A percentile compares a stretch with the other conserved stretches of the same genome.
These are phyloP conservation scores for Lodderomyces margitis DNA, from an alignment of 1,139 yeast species.

Conservation along the genomic window DNA sequence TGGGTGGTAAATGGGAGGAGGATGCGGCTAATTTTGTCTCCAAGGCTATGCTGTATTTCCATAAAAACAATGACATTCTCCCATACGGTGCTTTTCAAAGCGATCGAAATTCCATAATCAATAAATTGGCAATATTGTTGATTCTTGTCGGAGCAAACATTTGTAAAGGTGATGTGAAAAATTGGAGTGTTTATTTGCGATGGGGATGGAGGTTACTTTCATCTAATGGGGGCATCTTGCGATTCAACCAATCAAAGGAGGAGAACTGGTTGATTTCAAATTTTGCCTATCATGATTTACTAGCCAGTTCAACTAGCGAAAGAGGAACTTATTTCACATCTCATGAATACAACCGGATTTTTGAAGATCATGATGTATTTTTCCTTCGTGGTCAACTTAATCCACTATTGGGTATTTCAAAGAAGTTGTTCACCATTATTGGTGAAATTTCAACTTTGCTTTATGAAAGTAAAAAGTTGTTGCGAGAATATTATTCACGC, in stretches of 20 bases:
- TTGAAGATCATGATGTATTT: conserved; percentile 34
- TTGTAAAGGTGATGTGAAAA: conserved; percentile 70
- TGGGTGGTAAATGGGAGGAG: conserved; percentile 45
- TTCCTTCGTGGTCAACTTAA: conserved; percentile 46
- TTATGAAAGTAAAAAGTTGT: conserved; percentile 42
- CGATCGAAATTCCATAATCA: conserved; percentile 24
- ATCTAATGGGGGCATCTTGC: conserved; percentile 59
- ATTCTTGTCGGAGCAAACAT: conserved; percentile 72
- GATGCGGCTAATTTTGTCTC: conserved; percentile 48
- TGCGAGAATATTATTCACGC: conserved; percentile 19
- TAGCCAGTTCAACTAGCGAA: conserved; percentile 59
- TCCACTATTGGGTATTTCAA: conserved; percentile 72
- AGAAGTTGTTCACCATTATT: conserved; percentile 59
- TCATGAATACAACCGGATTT: conserved; percentile 54
- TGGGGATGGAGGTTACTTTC: conserved; percentile 61
- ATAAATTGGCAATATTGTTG: conserved; percentile 62
- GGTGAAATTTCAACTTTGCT: conserved; percentile 70
- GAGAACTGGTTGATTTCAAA: conserved; percentile 77
- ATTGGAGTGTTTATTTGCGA: conserved; percentile 62
- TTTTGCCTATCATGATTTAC: conserved; percentile 78
- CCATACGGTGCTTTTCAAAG: conserved; percentile 1
- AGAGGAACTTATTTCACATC: conserved; percentile 58
- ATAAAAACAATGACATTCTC: conserved; percentile 15
- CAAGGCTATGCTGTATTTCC: conserved; percentile 46
- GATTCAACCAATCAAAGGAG: conserved; percentile 51